Percentiles rank a stretch among this genome's conserved stretches.
phyloP scores from a whole-genome alignment of 768 basidiomycete genomes.

The Xerocomus brunneocitrinus region DNA sequence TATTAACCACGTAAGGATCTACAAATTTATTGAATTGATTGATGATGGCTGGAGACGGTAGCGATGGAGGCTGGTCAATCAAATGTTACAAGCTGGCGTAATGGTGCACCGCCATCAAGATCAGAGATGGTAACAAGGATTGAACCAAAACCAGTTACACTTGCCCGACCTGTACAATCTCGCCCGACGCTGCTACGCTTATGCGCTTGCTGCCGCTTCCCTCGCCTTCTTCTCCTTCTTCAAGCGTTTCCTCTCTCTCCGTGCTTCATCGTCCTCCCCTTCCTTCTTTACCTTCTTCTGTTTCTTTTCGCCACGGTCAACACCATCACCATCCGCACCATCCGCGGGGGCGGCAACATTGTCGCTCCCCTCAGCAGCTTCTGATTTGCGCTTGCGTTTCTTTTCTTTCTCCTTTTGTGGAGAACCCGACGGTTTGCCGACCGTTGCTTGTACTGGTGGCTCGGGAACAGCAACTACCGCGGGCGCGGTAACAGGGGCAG shows the following conservation, averaged over 20 bases:
- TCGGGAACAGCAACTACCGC: constrained; percentile 19
- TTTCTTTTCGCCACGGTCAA: constrained; percentile 52
- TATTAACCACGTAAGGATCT: constrained; percentile 2
- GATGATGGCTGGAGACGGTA: constrained; percentile 8
- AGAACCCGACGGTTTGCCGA: constrained; percentile 31
- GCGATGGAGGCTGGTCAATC: constrained; percentile 6
- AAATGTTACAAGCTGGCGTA: not conserved
- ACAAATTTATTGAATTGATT: constrained; percentile 2
- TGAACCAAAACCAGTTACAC: not conserved
- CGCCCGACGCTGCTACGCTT: not conserved
- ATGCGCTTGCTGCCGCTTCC: constrained; percentile 35
- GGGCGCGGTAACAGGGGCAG: constrained; percentile 31
- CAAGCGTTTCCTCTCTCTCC: constrained; percentile 56
- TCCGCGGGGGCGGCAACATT: constrained; percentile 36
- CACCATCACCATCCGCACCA: constrained; percentile 38
- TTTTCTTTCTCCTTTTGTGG: constrained; percentile 61
- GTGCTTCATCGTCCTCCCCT: constrained; percentile 54
- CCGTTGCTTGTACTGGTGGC: constrained; percentile 28
- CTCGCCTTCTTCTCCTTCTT: constrained; percentile 66
- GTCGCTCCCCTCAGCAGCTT: constrained; percentile 40
- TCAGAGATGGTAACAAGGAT: constrained; percentile 14
- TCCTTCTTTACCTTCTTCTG: constrained; percentile 45
- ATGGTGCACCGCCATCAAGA: constrained; percentile 1
- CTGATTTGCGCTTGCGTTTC: constrained; percentile 82
- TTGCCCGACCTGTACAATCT: not conserved